phyloP scores from a whole-genome alignment of 176 grass and related monocot species.

The Raddia distichophylla region DNA sequence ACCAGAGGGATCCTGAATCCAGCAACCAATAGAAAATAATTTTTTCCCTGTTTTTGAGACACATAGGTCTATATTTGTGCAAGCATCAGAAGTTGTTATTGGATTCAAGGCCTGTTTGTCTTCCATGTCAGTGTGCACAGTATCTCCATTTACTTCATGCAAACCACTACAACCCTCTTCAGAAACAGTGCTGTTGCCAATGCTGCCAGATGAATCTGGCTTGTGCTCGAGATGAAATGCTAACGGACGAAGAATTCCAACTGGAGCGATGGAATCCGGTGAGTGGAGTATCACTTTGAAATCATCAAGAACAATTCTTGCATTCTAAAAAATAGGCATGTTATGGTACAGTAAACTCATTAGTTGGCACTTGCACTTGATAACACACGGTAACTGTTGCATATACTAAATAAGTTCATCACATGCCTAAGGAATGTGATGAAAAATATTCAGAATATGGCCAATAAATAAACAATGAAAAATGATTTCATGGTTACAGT shows the following conservation, averaged over 20 bases:
- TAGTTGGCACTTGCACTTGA: not conserved
- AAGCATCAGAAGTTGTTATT: constrained; percentile 37
- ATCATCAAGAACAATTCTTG: constrained; percentile 86
- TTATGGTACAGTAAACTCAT: constrained; percentile 36
- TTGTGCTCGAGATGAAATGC: constrained; percentile 84
- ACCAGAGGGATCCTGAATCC: constrained; percentile 58
- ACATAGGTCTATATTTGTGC: constrained; percentile 40
- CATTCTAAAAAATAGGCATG: constrained; percentile 66
- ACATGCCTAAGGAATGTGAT: not conserved
- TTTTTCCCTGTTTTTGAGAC: constrained; percentile 67
- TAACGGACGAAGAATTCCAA: constrained; percentile 86
- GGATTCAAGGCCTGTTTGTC: constrained; percentile 38
- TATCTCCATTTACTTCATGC: constrained; percentile 66
- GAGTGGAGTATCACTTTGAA: constrained; percentile 83
- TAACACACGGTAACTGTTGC: not conserved
- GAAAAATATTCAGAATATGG: not conserved
- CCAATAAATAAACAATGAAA: not conserved
- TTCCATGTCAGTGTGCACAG: constrained; percentile 24
- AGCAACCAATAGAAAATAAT: constrained; percentile 75
- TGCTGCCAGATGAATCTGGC: constrained; percentile 43
- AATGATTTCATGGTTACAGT: not conserved
- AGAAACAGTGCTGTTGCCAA: constrained; percentile 5
- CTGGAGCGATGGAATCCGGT: constrained; percentile 80
- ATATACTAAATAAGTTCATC: not conserved
- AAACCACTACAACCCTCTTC: constrained; percentile 47